phyloP scores from a whole-genome alignment of 257 asterid genomes.

The Salvia miltiorrhiza region DNA sequence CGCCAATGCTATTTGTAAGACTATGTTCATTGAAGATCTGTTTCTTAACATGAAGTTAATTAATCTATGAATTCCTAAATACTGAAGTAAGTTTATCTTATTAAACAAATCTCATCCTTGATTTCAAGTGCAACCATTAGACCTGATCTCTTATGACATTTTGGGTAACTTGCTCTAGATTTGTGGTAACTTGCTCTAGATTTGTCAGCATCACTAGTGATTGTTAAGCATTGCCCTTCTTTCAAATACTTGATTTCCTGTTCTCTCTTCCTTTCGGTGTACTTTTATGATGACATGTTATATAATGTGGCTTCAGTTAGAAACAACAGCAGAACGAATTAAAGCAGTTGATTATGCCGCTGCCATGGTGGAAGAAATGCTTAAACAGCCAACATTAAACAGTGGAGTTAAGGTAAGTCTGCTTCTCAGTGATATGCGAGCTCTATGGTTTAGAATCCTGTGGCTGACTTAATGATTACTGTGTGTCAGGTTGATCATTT shows the following conservation, averaged over 20 bases:
- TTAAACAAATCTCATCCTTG: no score
- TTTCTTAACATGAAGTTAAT: no score
- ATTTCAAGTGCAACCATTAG: no score
- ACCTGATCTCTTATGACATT: no score
- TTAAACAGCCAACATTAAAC: slow-evolving; percentile 53
- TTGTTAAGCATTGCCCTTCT: neutral
- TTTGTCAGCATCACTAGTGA: no score
- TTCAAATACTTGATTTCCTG: neutral
- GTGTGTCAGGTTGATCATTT: slow-evolving; percentile 59
- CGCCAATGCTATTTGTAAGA: no score
- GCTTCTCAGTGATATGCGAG: slow-evolving; percentile 13
- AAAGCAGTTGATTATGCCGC: slow-evolving; percentile 97
- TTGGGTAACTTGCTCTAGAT: no score
- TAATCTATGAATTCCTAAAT: no score
- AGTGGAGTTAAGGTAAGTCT: slow-evolving; percentile 54
- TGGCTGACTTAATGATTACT: slow-evolving; percentile 12
- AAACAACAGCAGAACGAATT: slow-evolving; percentile 77
- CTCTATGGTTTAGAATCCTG: slow-evolving; percentile 9
- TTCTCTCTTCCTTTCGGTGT: slow-evolving; percentile 5
- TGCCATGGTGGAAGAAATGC: slow-evolving; percentile 92
- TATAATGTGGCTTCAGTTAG: slow-evolving; percentile 61
- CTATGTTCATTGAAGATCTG: no score
- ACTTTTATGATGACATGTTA: slow-evolving; percentile 18
- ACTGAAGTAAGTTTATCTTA: no score
- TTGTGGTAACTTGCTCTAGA: no score